Conservation (phyloP, 306 rosid genomes). For the Vicia faba region DNA sequence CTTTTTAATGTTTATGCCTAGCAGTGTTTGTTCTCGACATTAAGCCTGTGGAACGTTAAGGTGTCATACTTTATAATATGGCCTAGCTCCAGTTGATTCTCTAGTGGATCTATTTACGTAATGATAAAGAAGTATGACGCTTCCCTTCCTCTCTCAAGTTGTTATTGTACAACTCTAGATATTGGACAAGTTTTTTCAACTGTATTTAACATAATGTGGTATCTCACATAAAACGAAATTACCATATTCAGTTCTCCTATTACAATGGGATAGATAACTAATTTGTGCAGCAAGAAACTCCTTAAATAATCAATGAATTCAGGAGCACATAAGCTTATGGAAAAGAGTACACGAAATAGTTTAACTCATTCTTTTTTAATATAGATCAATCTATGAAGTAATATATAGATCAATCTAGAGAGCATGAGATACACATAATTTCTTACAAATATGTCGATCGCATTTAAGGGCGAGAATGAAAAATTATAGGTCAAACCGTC, state of each 20-base stretch:
- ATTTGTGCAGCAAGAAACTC: slow-evolving; percentile 1
- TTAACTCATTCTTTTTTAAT: not conserved
- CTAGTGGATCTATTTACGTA: not conserved
- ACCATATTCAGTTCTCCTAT: slow-evolving; percentile 6
- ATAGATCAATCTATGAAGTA: not conserved
- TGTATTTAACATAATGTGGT: slow-evolving; percentile 2
- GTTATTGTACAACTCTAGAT: slow-evolving; percentile 14
- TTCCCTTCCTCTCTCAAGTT: slow-evolving; percentile 25
- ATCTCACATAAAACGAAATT: slow-evolving; percentile 18
- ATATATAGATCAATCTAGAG: not conserved
- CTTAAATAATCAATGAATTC: not conserved
- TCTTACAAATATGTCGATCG: not conserved
- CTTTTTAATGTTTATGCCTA: slow-evolving; percentile 13
- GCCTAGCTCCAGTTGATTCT: slow-evolving; percentile 24
- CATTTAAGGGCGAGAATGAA: not conserved
- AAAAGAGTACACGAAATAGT: slow-evolving; percentile 2
- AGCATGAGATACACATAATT: not conserved
- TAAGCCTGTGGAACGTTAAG: slow-evolving; percentile 18
- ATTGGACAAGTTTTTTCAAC: slow-evolving; percentile 22
- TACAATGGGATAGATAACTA: slow-evolving; percentile 11
- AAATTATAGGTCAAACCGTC: slow-evolving; percentile 1
- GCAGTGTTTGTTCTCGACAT: slow-evolving; percentile 14
- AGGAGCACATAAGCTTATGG: not conserved
- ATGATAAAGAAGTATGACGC: slow-evolving; percentile 14
- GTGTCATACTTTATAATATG: slow-evolving; percentile 28